Conservation (phyloP, 805 yeast genomes). For the Schizosaccharomyces cryophilus region DNA sequence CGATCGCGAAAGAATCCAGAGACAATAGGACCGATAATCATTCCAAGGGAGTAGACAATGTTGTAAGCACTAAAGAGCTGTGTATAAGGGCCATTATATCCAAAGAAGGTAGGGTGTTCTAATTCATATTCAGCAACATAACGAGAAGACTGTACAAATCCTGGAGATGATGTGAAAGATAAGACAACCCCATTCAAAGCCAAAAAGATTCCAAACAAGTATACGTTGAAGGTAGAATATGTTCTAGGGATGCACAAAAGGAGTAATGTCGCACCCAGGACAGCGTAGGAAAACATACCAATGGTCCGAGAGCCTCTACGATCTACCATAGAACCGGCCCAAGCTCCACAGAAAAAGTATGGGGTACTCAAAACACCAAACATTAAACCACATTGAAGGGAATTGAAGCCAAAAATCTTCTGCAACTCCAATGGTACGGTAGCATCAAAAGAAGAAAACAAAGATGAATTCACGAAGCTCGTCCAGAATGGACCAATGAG, state of each 20-base stretch:
- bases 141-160: not conserved
- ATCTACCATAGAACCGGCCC: constrained; percentile 1
- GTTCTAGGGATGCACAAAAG: not conserved
- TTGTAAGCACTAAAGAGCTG: constrained; percentile 1
- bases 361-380: constrained; percentile 6
- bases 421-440: constrained; percentile 14
- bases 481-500: constrained; percentile 9
- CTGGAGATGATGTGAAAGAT: not conserved
- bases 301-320: not conserved
- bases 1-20: not conserved
- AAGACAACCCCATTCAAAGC: not conserved
- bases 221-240: not conserved
- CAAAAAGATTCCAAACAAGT: not conserved
- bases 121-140: not conserved
- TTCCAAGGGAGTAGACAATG: not conserved
- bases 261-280: not conserved
- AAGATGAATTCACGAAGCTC: constrained; percentile 13
- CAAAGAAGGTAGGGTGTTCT: constrained; percentile 1
- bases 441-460: constrained; percentile 14
- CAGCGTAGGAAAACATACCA: not conserved
- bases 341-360: not conserved
- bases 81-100: not conserved
- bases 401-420: constrained; percentile 11
- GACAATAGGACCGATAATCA: not conserved
- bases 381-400: constrained; percentile 13